Percentiles rank a stretch among this genome's conserved stretches.
Conservation (phyloP, 495 filamentous ascomycete species). For the Arthonia radiata region DNA sequence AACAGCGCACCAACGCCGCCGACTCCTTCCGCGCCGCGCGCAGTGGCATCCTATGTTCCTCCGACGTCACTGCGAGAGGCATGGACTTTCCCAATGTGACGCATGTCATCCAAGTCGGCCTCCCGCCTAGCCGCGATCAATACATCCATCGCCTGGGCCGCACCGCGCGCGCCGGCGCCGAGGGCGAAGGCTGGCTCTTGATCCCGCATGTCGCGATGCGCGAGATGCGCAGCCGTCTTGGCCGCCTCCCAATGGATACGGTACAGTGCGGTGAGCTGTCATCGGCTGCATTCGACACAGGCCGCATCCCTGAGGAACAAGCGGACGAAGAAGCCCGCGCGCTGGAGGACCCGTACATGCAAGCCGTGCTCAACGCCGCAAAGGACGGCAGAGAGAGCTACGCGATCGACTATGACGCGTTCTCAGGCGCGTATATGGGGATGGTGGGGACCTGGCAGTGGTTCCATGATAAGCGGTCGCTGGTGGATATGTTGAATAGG, state of each 20-base stretch:
- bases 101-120: slow-evolving; percentile 64
- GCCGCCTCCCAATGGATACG: slow-evolving; percentile 35
- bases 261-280: neutral
- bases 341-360: neutral
- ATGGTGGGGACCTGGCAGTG: slow-evolving; percentile 17
- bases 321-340: neutral
- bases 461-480: slow-evolving; percentile 11
- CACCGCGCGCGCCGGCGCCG: slow-evolving; percentile 42
- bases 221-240: slow-evolving; percentile 24
- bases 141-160: slow-evolving; percentile 81
- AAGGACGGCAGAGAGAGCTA: neutral
- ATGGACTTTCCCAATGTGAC: slow-evolving; percentile 94
- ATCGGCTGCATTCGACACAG: neutral
- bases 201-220: slow-evolving; percentile 32
- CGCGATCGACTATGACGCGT: neutral
- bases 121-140: slow-evolving; percentile 44
- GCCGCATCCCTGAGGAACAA: neutral
- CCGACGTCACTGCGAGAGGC: slow-evolving; percentile 83
- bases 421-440: slow-evolving; percentile 19
- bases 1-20: slow-evolving; percentile 35
- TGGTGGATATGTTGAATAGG: slow-evolving; percentile 35
- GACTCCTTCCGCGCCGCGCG: slow-evolving; percentile 37
- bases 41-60: slow-evolving; percentile 60
- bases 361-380: neutral
- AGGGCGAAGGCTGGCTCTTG: slow-evolving; percentile 61